Base-by-base conservation (phyloP, 2,329 filamentous ascomycete genomes). In the Colletotrichum cuscutae region DNA sequence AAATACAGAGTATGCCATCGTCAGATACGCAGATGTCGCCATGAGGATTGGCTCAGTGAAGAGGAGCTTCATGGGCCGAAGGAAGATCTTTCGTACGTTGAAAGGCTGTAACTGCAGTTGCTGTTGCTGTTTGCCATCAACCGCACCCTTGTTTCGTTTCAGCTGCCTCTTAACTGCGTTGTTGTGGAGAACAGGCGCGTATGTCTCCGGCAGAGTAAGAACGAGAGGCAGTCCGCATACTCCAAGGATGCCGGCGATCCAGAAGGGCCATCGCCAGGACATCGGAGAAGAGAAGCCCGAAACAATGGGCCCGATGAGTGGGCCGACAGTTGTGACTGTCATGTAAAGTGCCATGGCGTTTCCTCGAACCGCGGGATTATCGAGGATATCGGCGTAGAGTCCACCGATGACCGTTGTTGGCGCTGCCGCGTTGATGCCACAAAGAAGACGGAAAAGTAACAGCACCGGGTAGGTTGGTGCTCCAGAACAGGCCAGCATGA, bases 41-140 rank as follows among this genome's bases (percentile, higher is more conserved):
- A 87, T 77, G 19, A 89, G 84, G 53, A 89, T 89, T 0, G 87
- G 87, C 74, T 89, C 86, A 8, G 80, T 80, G 68, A 87, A 81
- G 4, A 89, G 80, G 9, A 89, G 77, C 5, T 82, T 80, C 79
- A 86, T 84, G 0, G 88, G 88, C 0, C 88, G 82, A 2, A 89
- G 78, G n/a, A 87, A 84, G 58, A 84, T 85, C 75, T 84, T 84
- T 68, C 88, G 80, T 2, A 84, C 81, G 11, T 82, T 77, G 1
- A 82, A 80, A 3, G 77, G 76, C 28, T 78, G 82, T 8, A 85
- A 74, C 71, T 83, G 84, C 11, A 71, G 28, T 19, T 49, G 67
- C 6, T 71, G 46, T 13, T 26, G 72, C 84, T 85, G 82, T 8
- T 84, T 79, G 22, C 78, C 77, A 53, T 12, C 82, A 75, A 69